phyloP scores from a whole-genome alignment of 306 rosid species.

The Hippophae rhamnoides region DNA sequence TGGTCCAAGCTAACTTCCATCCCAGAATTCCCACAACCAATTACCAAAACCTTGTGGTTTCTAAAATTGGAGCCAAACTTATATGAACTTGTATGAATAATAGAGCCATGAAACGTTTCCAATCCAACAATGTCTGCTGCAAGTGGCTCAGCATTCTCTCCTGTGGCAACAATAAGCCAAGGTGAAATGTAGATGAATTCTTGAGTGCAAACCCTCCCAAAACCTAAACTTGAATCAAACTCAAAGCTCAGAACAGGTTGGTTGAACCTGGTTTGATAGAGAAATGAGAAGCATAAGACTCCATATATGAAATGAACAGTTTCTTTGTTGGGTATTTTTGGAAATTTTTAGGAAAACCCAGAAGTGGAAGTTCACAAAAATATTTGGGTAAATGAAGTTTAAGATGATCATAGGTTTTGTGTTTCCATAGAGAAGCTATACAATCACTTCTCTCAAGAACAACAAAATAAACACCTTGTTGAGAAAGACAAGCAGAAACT shows the following conservation, averaged over 20 bases:
- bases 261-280: conserved; percentile 44
- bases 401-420: conserved; percentile 49
- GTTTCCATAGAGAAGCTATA: conserved; percentile 50
- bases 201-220: conserved; percentile 54
- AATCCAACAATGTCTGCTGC: conserved; percentile 49
- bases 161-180: conserved; percentile 82
- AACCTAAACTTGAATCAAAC: conserved; percentile 24
- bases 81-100: conserved; percentile 55
- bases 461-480: conserved; percentile 25
- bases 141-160: conserved; percentile 83
- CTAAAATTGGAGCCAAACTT: conserved; percentile 49
- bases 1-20: conserved; percentile 98
- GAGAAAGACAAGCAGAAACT: conserved; percentile 50
- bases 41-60: conserved; percentile 54
- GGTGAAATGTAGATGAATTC: conserved; percentile 38
- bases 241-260: conserved; percentile 42
- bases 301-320: conserved; percentile 76
- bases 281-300: conserved; percentile 64
- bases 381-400: conserved; percentile 64
- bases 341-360: conserved; percentile 50
- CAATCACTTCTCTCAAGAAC: conserved; percentile 55
- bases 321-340: conserved; percentile 71
- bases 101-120: conserved; percentile 35
- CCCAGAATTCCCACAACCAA: conserved; percentile 98
- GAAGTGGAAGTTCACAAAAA: conserved; percentile 65